Evolutionary conservation across 1,284 basidiomycete genomes (phyloP), one percentile per base, ranked within the genome.

Genomic region (Austroboletus novae-zelandiae): DNA sequence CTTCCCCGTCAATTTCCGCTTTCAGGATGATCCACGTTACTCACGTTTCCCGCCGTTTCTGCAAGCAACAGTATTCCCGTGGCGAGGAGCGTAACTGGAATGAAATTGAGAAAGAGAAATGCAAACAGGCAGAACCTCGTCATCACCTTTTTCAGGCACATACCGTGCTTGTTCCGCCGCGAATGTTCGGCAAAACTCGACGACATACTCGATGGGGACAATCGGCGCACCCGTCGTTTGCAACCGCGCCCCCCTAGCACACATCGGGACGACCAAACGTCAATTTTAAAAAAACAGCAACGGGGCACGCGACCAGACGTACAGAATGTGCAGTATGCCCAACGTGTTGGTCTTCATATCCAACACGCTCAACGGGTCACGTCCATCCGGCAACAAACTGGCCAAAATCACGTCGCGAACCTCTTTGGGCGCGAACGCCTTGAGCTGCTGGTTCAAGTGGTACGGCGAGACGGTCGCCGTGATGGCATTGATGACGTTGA

Each of bases 271-370:
- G 40, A 27, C 42, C 17, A 29, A 41, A 45, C 25, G 25, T 27
- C 25, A 27, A 27, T 1, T 27, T 6, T 23, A 23, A 23, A 27
- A 5, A 27, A 27, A 27, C 41, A 41, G 35, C 30, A 42, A 31
- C 10, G 4, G 23, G 11, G 25, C 31, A 31, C 1, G 29, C 15
- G 15, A 9, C 34, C 44, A 20, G 25, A 74, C 85, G 69, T 59
- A 89, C 88, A 91, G 63, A 37, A 91, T 83, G 58, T 82, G 85
- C 31, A 91, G 66, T 39, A 79, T 76, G 0, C 82, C 86, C 6
- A 89, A 62, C 1, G 86, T 84, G 62, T 87, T 78, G 35, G 61
- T 62, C 31, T 71, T 67, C 20, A 79, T 65, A 55, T 86, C 75
- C 40, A 91, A 67, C 11, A 84, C 59, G 3, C 66, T 55, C 47